These are phyloP conservation scores for Mycena haematopus DNA, from an alignment of 768 basidiomycete species.

Conservation along the genomic window DNA sequence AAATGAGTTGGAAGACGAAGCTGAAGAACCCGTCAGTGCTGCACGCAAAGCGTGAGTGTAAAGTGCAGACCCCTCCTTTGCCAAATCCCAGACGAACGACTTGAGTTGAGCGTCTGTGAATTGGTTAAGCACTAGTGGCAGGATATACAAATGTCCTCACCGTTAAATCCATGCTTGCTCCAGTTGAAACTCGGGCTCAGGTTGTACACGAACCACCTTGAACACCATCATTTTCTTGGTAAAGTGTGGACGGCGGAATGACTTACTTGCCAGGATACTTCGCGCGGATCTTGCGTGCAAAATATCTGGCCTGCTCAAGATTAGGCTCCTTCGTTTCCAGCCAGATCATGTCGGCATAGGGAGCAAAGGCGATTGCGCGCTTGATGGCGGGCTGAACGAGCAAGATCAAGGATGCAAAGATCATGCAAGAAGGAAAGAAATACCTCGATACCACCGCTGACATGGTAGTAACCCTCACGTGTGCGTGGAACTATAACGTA, in stretches of 20 bases:
- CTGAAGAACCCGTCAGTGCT: constrained; percentile 42
- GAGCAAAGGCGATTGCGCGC: constrained; percentile 79
- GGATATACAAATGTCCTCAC: constrained; percentile 38
- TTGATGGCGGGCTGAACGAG: constrained; percentile 71
- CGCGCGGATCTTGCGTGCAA: constrained; percentile 77
- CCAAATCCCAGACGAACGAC: constrained; percentile 89
- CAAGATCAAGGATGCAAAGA: constrained; percentile 6
- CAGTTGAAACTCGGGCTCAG: constrained; percentile 95
- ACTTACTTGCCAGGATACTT: constrained; percentile 75
- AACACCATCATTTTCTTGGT: constrained; percentile 8
- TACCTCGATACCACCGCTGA: constrained; percentile 78
- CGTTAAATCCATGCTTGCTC: constrained; percentile 80
- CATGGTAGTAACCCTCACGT: constrained; percentile 91
- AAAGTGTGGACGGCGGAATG: background rate
- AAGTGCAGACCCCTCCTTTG: constrained; percentile 74
- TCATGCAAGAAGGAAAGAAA: constrained; percentile 2
- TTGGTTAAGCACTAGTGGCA: constrained; percentile 10
- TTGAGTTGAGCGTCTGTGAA: constrained; percentile 71
- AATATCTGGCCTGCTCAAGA: constrained; percentile 76
- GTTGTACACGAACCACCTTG: constrained; percentile 89
- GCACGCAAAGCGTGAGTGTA: constrained; percentile 1
- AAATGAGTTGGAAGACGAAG: constrained; percentile 89
- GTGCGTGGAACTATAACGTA: constrained; percentile 74
- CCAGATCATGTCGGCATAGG: constrained; percentile 91
- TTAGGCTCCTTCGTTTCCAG: constrained; percentile 92